Evolutionary conservation across 495 filamentous ascomycete genomes (phyloP), one percentile per base, ranked within the genome.

Genomic region (Hypoxylon fuscum): DNA sequence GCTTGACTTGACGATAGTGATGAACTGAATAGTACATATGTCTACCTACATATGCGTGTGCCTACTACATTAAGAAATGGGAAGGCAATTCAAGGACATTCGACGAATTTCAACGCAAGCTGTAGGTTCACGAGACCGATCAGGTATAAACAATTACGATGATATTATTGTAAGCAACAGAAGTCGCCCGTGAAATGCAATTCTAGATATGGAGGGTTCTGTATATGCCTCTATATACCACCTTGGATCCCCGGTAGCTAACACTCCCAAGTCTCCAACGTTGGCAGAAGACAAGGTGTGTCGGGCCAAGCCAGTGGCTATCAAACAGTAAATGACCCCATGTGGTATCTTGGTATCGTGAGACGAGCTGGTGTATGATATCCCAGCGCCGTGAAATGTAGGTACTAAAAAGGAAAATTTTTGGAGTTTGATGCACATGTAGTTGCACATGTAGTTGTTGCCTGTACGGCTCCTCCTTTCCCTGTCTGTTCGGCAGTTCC

Each of bases 331-430:
- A 49, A 65, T 47, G 32, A 56, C 32, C 22, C 32, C n/a, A n/a
- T n/a, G 37, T 64, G 60, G 60, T 64, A 64, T 64, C 60, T 64
- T 64, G 23, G 25, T 46, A 56, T 56, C 57, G 51, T 58, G 47
- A 54, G 47, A 52, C 34, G 22, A 54, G 18, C 47, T 43, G 47
- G 47, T 23, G 41, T 61, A 62, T 27, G 8, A 27, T 62, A 42
- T 40, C 44, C 53, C 57, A 25, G 57, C 63, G 52, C 63, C 52
- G 14, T 35, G 37, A 61, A 66, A 47, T 56, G 45, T n/a, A n/a
- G n/a, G n/a, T 38, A 66, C 40, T 38, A 53, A 60, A 57, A 66
- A 57, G 8, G 8, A 27, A 27, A 8, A n/a, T n/a, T n/a, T n/a
- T 27, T 27, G 25, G 25, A n/a, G n/a, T n/a, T n/a, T n/a, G n/a